Evolutionary conservation across 2,329 filamentous ascomycete species (phyloP).

Genomic region (Claviceps quebecensis): DNA sequence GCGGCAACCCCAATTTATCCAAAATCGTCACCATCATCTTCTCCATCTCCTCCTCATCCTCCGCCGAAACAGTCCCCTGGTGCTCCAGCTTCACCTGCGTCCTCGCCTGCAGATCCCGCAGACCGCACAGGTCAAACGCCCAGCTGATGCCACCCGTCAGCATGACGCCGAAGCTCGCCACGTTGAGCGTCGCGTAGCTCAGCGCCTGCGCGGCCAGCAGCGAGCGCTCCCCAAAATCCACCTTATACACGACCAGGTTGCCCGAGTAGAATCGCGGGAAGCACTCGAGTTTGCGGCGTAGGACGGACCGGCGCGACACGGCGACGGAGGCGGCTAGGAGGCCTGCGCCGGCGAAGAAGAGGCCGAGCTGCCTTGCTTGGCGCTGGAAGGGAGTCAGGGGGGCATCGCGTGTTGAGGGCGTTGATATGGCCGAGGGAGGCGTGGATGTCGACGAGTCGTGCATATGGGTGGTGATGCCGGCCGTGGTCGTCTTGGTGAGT

Average conservation of each 20-base stretch:
- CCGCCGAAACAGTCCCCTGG: slow-evolving; percentile 19
- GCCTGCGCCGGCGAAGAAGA: slow-evolving; percentile 61
- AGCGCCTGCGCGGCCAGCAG: slow-evolving; percentile 72
- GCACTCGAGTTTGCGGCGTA: slow-evolving; percentile 44
- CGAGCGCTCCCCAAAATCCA: slow-evolving; percentile 18
- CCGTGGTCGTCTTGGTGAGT: background rate
- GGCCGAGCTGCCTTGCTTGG: slow-evolving; percentile 44
- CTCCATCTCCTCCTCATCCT: slow-evolving; percentile 47
- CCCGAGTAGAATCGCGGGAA: slow-evolving; percentile 60
- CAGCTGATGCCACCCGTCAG: slow-evolving; percentile 59
- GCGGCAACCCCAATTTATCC: slow-evolving; percentile 29
- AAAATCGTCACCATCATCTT: slow-evolving; percentile 47
- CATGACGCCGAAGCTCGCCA: slow-evolving; percentile 62
- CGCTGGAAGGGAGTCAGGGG: slow-evolving; percentile 29
- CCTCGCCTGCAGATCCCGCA: slow-evolving; percentile 48
- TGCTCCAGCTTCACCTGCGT: slow-evolving; percentile 30
- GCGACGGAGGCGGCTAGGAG: slow-evolving; percentile 62
- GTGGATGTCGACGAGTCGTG: slow-evolving; percentile 3
- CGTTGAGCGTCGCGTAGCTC: slow-evolving; percentile 76
- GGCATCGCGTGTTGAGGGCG: slow-evolving; percentile 4
- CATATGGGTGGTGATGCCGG: slow-evolving; percentile 1
- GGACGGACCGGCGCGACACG: slow-evolving; percentile 57
- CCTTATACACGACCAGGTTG: slow-evolving; percentile 25
- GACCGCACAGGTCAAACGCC: slow-evolving; percentile 58
- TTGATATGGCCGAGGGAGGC: slow-evolving; percentile 7